Base-by-base conservation (phyloP, 768 basidiomycete genomes). In the Boletus reticuloceps region DNA sequence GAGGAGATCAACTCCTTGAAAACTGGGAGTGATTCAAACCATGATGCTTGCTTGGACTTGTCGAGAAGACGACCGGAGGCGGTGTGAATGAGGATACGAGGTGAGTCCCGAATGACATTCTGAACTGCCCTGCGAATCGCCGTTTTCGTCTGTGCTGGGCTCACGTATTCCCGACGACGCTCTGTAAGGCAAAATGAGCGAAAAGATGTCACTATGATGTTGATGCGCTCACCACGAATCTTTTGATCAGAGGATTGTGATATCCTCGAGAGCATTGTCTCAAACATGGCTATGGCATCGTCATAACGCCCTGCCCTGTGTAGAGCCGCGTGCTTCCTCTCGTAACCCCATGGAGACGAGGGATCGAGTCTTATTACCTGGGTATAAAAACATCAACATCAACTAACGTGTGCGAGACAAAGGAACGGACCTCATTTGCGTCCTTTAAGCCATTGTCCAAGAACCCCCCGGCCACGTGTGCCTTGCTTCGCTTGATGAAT, bases 1-100 rank as follows among this genome's bases (percentile, higher is more conserved):
- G 62, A 59, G 2, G 58, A 63, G 19, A 56, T 11, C 10, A 60
- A 19, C 37, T 57, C 29, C 20, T 25, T 7, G 19, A 59, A 59
- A 4, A 40, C 3, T 9, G 52, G 37, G 0, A 31, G 34, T 7
- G 38, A 47, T 40, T 58, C 50, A 6, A 63, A 62, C 50, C 27
- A 14, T 8, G 43, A 27, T 1, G 48, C 54, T 27, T 58, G 60
- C n/a, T 47, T 12, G 0, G 37, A 11, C 39, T 51, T 51, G 54
- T 55, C 16, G 20, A 42, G 14, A 11, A 62, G 46, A 46, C 54
- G 50, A 2, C 52, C 60, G 4, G 57, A 38, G 14, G 4, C 4
- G 12, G 44, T 60, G 32, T 60, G 46, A 6, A 54, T 54, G 25
- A 62, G 58, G 4, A 56, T 34, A 1, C 19, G 53, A 3, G 54